Percentiles rank a stretch among this genome's conserved stretches.
These are phyloP conservation scores for Tulasnella calospora DNA, from an alignment of 768 basidiomycete genomes.

Conservation along the genomic window DNA sequence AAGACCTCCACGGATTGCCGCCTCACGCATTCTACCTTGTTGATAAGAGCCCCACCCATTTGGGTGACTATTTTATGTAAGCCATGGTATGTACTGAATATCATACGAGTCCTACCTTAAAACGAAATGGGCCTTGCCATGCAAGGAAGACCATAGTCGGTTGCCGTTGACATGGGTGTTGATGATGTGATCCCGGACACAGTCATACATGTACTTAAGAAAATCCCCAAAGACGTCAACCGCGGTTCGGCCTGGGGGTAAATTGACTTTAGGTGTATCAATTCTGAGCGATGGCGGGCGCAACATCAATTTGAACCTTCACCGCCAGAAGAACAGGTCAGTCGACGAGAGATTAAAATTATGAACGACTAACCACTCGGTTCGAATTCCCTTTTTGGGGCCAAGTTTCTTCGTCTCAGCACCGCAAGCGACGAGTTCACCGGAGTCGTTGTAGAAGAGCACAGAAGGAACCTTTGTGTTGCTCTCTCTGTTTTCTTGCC, in stretches of 20 bases:
- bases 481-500: conserved; percentile 50
- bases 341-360: neutral
- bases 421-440: neutral
- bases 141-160: neutral
- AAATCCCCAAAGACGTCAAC: conserved; percentile 16
- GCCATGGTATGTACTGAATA: neutral
- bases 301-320: neutral
- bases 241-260: neutral
- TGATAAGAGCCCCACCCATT: conserved; percentile 48
- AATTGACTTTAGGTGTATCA: neutral
- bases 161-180: neutral
- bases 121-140: neutral
- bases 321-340: neutral
- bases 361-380: neutral
- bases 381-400: neutral
- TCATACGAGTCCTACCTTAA: neutral
- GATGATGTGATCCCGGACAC: neutral
- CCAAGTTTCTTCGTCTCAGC: neutral
- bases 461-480: neutral
- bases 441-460: neutral
- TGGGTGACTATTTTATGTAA: conserved; percentile 30
- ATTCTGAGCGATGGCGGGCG: neutral
- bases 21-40: conserved; percentile 44
- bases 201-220: conserved; percentile 5
- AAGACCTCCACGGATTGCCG: conserved; percentile 43